Conservation (phyloP, 805 yeast genomes). For the Zygotorulaspora sp. region DNA sequence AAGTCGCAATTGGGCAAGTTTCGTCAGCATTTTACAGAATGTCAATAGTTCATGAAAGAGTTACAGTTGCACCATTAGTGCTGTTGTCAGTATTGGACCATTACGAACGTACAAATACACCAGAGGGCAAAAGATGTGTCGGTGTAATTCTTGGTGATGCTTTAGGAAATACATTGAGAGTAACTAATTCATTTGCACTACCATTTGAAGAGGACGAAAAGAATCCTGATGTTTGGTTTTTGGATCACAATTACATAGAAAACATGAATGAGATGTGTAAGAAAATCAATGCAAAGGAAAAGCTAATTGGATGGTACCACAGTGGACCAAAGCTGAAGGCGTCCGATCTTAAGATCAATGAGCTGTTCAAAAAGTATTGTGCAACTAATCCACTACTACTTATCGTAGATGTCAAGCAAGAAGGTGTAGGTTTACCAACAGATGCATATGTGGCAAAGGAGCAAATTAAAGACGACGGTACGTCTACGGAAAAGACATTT, state of each 20-base stretch:
- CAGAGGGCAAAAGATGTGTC: conserved; percentile 74
- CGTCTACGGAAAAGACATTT: conserved; percentile 87
- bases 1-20: conserved; percentile 3
- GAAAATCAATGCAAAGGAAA: conserved; percentile 95
- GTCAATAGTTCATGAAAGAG: conserved; percentile 45
- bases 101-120: conserved; percentile 78
- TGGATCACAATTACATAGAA: conserved; percentile 94
- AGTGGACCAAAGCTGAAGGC: conserved; percentile 90
- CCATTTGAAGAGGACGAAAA: conserved; percentile 97
- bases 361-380: conserved; percentile 77
- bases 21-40: neutral
- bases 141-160: conserved; percentile 92
- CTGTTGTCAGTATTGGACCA: conserved; percentile 93
- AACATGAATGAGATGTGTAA: conserved; percentile 97
- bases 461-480: conserved; percentile 93
- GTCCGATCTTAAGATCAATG: conserved; percentile 88
- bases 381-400: conserved; percentile 63
- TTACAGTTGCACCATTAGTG: conserved; percentile 93
- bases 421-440: conserved; percentile 84
- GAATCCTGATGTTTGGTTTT: conserved; percentile 89
- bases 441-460: conserved; percentile 92
- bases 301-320: conserved; percentile 98
- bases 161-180: conserved; percentile 50
- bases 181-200: conserved; percentile 90
- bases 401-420: conserved; percentile 86